Base-by-base conservation (phyloP, 805 yeast species). In the Komagataella pseudopastoris region DNA sequence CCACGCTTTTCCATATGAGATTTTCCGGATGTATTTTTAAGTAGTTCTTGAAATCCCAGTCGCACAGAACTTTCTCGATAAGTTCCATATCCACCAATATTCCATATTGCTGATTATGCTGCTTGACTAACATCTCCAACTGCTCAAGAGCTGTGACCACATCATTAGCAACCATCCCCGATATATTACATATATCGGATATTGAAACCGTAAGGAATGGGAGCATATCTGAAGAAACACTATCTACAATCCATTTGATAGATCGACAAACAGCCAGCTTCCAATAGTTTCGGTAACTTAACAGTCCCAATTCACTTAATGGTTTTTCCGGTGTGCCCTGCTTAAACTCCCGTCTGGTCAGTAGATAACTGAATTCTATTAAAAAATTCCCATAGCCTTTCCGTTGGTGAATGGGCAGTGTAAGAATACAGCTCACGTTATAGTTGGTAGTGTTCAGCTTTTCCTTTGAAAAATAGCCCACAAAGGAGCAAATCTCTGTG, bases 281-380 rank as follows among this genome's bases (percentile, higher is more conserved):
- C 98, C 98, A 93, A 64, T 85, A 91, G 58, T 81, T 85, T 55
- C 95, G 70, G 64, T 91, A 93, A 54, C 96, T 85, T 30, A 85
- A 65, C 50, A 89, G 68, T 0, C 99, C 99, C 51, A 91, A 68
- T 56, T 85, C 90, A 57, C 93, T 83, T 52, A 91, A 71, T 0
- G 99, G 99, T 61, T 90, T 91, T 60, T 93, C 99, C 0, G 99
- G 99, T 0, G 97, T 86, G 0, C 98, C 99, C 52, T 76, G 75
- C 55, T 82, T 83, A 58, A 76, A 80, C 62, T 91, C 97, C 53
- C 78, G 73, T 50, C 84, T 71, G 1, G 93, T 77, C 49, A 93
- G 67, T 16, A 89, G 66, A 61, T 93, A 93, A 52, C 96, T 87
- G 63, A 93, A 88, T 56, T 87, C 95, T 61, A 93, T 91, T 53